Evolutionary conservation across 140 eudicot species (phyloP).

Genomic region (Bidens hawaiensis): DNA sequence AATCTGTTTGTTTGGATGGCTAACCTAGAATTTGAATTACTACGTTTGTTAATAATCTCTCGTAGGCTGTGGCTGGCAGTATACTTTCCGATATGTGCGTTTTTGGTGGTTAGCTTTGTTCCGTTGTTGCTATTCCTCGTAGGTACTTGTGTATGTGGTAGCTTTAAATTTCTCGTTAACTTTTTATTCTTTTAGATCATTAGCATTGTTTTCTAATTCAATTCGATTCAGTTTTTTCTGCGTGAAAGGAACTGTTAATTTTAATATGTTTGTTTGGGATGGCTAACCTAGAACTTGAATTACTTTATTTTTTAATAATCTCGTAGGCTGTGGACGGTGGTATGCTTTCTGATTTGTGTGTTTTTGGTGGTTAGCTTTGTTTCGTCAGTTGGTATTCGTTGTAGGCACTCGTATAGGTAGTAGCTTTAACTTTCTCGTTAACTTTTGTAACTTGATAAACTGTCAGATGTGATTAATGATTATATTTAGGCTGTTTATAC

Average conservation of each 20-base stretch:
- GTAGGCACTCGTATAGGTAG: conserved; percentile 16
- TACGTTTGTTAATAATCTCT: neutral
- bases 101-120: conserved; percentile 23
- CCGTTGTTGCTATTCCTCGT: no score
- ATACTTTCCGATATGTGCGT: neutral
- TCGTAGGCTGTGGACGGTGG: conserved; percentile 18
- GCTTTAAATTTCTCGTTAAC: no score
- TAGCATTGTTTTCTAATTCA: conserved; percentile 24
- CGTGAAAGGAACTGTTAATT: conserved; percentile 7
- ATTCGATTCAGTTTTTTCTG: conserved; percentile 1
- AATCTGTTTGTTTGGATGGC: neutral
- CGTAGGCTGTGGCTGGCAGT: conserved; percentile 17
- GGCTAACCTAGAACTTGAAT: conserved; percentile 6
- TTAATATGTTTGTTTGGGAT: neutral
- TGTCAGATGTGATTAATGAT: conserved; percentile 20
- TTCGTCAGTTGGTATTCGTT: neutral
- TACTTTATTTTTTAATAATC: neutral
- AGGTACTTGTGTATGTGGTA: no score
- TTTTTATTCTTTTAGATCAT: no score
- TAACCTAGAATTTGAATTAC: conserved; percentile 6
- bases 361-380: no score
- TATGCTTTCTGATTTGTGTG: no score
- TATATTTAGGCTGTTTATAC: conserved; percentile 28
- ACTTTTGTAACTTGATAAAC: conserved; percentile 11
- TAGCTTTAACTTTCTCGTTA: conserved; percentile 12